Percentiles rank a stretch among this genome's conserved stretches.
These are phyloP conservation scores for Tilletia caries DNA, from an alignment of 1,284 basidiomycete species.

Conservation along the genomic window DNA sequence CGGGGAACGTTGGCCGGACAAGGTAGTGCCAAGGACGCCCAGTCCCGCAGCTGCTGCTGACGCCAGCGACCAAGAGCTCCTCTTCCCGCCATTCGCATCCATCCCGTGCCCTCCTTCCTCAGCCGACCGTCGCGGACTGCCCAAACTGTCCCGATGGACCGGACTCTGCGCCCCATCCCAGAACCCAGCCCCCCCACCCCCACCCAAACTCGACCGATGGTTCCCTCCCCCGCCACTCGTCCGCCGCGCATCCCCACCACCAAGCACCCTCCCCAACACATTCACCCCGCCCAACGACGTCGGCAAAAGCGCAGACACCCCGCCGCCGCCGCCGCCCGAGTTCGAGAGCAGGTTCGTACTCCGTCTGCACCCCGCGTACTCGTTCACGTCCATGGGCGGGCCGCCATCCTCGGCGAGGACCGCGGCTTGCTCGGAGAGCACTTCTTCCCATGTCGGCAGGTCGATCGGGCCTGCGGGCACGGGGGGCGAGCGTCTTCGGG, in stretches of 20 bases:
- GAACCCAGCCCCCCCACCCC: background rate
- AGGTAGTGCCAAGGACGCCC: background rate
- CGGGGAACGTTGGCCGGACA: background rate
- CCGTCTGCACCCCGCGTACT: background rate
- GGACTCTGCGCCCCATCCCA: background rate
- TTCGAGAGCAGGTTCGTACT: background rate
- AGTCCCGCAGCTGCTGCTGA: background rate
- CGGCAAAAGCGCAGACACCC: constrained; percentile 6
- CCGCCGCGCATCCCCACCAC: background rate
- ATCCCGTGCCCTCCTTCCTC: background rate
- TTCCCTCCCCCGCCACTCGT: background rate
- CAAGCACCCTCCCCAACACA: background rate
- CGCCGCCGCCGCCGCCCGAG: background rate
- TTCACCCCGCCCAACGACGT: background rate
- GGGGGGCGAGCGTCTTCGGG: constrained; percentile 24
- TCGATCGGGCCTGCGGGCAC: constrained; percentile 40
- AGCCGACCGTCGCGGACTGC: background rate
- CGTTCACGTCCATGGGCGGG: constrained; percentile 15
- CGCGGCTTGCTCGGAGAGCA: constrained; percentile 45
- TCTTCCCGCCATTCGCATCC: background rate
- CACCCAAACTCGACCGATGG: background rate
- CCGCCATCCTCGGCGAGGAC: constrained; percentile 32
- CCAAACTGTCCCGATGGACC: background rate
- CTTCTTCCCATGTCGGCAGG: constrained; percentile 50
- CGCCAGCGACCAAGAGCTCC: background rate